Base-by-base conservation (phyloP, 1,284 basidiomycete genomes). In the Cutaneotrichosporon dermatis region DNA sequence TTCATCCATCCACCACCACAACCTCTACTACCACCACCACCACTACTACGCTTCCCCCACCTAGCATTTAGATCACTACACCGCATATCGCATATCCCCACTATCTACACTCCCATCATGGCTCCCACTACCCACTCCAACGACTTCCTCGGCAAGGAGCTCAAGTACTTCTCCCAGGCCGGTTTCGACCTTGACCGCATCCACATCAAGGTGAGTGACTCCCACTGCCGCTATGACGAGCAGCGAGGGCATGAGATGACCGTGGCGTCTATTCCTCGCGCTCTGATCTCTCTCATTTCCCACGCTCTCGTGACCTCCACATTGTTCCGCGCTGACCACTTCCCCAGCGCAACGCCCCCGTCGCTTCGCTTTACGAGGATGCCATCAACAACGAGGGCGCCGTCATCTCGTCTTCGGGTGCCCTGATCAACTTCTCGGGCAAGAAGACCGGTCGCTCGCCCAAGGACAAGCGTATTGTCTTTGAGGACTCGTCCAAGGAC, bases 391-490 rank as follows among this genome's bases (percentile, higher is more conserved):
- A 98, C 79, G 95, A 99, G 78, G 94, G 95, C 65, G 95, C 95
- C 71, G 89, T 98, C 81, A 92, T 99, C 81, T 95, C 96, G 54
- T 88, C 89, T 42, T 91, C 87, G 15, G 95, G 96, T 66, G 94
- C 95, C 25, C 83, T 99, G 69, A 99, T 99, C 86, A 99, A 99
- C 85, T 99, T 98, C 76, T 97, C 93, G 13, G 95, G 95, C 50
- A 99, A 98, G 84, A 99, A 99, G 85, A 99, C 96, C 3, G 96
- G 96, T 64, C 87, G 96, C 58, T 90, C 87, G 71, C 95, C 96
- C 65, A 99, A 99, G 80, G 96, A 99, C 86, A 99, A 99, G 86
- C 92, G 96, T 71, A 98, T 99, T 72, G 96, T 99, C 75, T 98
- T 85, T 78, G 95, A 99, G 79, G 95, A 99, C 74, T 90, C 91